phyloP scores from a whole-genome alignment of 2,329 filamentous ascomycete species.

The Teratosphaeria gauchensis region DNA sequence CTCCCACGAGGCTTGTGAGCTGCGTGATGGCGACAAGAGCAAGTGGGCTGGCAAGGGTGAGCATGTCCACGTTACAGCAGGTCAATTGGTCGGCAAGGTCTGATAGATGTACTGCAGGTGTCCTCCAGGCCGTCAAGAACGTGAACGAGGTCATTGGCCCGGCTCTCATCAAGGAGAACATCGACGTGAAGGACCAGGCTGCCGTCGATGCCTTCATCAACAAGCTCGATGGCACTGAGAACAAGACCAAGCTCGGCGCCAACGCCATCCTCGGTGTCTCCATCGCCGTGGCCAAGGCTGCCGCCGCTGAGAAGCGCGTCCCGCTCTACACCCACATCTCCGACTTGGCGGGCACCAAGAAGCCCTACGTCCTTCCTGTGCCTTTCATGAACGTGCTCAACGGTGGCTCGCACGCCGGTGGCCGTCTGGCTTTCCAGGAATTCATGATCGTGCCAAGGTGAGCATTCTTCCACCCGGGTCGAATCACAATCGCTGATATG shows the following conservation, averaged over 20 bases:
- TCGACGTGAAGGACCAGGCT: conserved; percentile 47
- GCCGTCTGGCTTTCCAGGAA: conserved; percentile 59
- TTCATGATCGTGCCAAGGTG: conserved; percentile 46
- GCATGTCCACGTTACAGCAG: conserved; percentile 2
- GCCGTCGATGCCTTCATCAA: conserved; percentile 46
- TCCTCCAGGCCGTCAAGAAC: conserved; percentile 46
- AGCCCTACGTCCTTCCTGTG: conserved; percentile 47
- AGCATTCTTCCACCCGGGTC: conserved; percentile 10
- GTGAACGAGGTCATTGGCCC: conserved; percentile 47
- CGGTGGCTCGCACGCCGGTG: conserved; percentile 87
- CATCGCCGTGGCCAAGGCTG: conserved; percentile 51
- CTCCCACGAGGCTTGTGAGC: conserved; percentile 44
- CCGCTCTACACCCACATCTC: conserved; percentile 51
- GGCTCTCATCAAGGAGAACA: conserved; percentile 42
- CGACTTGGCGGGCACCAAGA: conserved; percentile 43
- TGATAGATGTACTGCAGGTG: conserved; percentile 26
- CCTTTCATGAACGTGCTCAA: conserved; percentile 52
- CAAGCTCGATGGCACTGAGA: conserved; percentile 47
- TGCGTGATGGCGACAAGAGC: conserved; percentile 44
- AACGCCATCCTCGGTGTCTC: conserved; percentile 53
- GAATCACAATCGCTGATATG: conserved; percentile 9
- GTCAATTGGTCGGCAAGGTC: not conserved
- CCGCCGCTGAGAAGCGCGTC: conserved; percentile 45
- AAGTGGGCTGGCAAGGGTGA: conserved; percentile 45
- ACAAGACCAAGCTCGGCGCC: conserved; percentile 51